Evolutionary conservation across 768 basidiomycete genomes (phyloP).

Genomic region (Amanita muscaria): DNA sequence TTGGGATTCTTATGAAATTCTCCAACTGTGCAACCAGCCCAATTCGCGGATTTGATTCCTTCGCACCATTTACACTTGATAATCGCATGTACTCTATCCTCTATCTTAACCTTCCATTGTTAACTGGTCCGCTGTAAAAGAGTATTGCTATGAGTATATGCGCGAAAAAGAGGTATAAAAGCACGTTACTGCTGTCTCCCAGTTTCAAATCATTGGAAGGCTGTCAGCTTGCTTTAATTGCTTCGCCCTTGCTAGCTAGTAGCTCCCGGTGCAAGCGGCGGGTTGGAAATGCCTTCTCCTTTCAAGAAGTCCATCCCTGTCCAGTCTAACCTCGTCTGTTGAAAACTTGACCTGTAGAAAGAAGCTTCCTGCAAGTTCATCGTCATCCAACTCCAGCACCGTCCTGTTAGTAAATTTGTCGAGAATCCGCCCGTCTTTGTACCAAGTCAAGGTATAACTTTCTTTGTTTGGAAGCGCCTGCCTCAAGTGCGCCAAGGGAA

Average conservation of each 20-base stretch:
- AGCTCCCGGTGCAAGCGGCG: conserved; percentile 6
- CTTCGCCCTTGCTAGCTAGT: too few relatives aligned
- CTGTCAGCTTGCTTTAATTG: too few relatives aligned
- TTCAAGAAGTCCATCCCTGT: conserved; percentile 23
- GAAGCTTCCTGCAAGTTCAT: conserved; percentile 32
- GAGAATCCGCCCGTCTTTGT: conserved; percentile 36
- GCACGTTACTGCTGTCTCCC: too few relatives aligned
- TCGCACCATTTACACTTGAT: conserved; percentile 3
- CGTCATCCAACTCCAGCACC: conserved; percentile 29
- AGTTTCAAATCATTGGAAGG: too few relatives aligned
- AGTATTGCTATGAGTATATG: too few relatives aligned
- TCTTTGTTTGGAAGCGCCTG: conserved; percentile 15
- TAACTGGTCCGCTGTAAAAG: conserved; percentile 7
- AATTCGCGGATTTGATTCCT: conserved; percentile 3
- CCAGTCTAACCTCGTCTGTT: conserved; percentile 49
- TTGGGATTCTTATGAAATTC: neutral
- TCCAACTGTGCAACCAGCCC: conserved; percentile 3
- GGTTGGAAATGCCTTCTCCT: conserved; percentile 17
- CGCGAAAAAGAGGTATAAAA: too few relatives aligned
- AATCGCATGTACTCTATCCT: conserved; percentile 5
- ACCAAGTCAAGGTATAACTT: conserved; percentile 51
- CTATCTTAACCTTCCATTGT: neutral
- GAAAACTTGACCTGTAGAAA: conserved; percentile 38
- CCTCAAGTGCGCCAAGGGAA: conserved; percentile 54
- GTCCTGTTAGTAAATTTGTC: conserved; percentile 43